Evolutionary conservation across 768 basidiomycete species (phyloP), one percentile per base, ranked within the genome.

Genomic region (Suillus clintonianus): DNA sequence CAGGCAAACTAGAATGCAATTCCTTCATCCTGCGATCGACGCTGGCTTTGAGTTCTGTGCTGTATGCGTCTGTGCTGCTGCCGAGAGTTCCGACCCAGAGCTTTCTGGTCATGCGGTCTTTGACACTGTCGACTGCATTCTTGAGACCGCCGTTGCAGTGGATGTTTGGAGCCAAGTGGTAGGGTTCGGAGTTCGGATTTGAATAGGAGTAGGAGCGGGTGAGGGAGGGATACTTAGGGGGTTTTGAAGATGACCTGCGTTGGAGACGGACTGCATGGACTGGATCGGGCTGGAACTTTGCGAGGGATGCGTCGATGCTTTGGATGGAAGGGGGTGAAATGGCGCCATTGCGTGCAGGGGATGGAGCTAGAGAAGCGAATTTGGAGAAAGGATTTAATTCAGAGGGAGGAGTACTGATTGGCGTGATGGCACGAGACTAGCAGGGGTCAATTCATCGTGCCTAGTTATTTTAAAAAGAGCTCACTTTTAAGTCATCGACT

Each of bases 71-170:
- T 0, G 91, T 91, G 64, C 84, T 83, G 15, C 85, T 86, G 9
- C 90, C 92, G 41, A 95, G 80, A 0, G 91, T 89, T 22, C 92
- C 93, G 22, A 95, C 85, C 82, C 85, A 87, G 11, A 82, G 80
- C 69, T 82, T 82, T 50, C 76, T 76, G 55, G 83, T 79, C 54
- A 89, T 78, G 13, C 83, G 73, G 19, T 76, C 81, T 45, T 82
- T 81, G 57, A 92, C 85, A 68, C 89, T 89, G 37, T 87, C 84
- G 4, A 95, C 73, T 22, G 93, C 93, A 66, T 95, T 95, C 71
- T 90, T 89, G 57, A 95, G 80, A 11, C 93, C 93, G 17, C 91
- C 91, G 67, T 95, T 95, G 68, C 89, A 87, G 67, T 90, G 90
- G 0, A 86, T 81, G 69, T 92, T 94, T n/a, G 80, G 78, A 11